These are phyloP conservation scores for Aspergillus fructus DNA, from an alignment of 2,329 filamentous ascomycete species.

Conservation along the genomic window DNA sequence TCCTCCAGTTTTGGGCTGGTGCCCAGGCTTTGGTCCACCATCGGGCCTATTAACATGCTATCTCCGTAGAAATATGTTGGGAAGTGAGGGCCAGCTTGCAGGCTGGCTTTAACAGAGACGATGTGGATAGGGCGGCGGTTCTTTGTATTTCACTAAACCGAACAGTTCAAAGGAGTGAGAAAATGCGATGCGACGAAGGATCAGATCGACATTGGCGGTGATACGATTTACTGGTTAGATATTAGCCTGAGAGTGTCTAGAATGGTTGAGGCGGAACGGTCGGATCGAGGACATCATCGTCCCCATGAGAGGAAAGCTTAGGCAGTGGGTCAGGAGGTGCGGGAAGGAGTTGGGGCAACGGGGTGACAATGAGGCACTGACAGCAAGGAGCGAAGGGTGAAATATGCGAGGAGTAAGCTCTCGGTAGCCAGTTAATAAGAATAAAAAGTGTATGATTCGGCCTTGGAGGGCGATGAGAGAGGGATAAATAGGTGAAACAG, in stretches of 20 bases:
- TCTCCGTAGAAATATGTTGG: background rate
- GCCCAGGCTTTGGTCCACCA: constrained; percentile 37
- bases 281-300: background rate
- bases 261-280: background rate
- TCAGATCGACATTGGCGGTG: constrained; percentile 13
- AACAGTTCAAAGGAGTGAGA: background rate
- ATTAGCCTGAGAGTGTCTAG: constrained; percentile 4
- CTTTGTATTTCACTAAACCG: background rate
- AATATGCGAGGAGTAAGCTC: background rate
- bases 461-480: background rate
- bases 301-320: constrained; percentile 1
- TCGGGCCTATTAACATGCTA: constrained; percentile 38
- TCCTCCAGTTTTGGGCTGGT: constrained; percentile 38
- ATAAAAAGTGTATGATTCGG: background rate
- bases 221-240: constrained; percentile 6
- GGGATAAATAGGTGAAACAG: background rate
- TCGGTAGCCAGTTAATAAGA: background rate
- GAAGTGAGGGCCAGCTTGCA: background rate
- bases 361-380: background rate
- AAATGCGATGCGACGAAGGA: background rate
- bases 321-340: constrained; percentile 1
- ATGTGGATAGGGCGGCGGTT: background rate
- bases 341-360: background rate
- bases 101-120: background rate
- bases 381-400: background rate